Evolutionary conservation across 2,329 filamentous ascomycete genomes (phyloP).

Genomic region (Cordyceps militaris): DNA sequence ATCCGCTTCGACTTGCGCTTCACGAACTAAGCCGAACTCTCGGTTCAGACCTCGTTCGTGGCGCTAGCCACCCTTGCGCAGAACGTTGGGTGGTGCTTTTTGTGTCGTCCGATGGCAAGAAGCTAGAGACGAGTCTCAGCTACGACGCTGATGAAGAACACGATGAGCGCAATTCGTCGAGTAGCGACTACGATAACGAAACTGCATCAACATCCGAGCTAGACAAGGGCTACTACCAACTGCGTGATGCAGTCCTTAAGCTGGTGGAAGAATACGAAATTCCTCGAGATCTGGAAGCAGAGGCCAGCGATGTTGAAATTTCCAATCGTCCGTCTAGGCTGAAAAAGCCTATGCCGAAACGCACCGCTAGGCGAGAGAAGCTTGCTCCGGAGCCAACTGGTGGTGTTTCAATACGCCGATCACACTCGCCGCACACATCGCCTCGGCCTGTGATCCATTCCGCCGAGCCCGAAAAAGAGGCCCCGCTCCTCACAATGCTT

Average conservation of each 20-base stretch:
- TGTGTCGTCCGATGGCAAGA: constrained; percentile 64
- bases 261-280: constrained; percentile 79
- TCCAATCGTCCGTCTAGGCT: constrained; percentile 62
- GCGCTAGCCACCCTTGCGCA: constrained; percentile 68
- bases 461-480: constrained; percentile 26
- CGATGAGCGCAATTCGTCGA: constrained; percentile 50
- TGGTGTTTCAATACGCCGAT: constrained; percentile 1
- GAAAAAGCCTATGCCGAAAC: constrained; percentile 54
- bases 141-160: constrained; percentile 62
- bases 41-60: constrained; percentile 56
- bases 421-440: neutral
- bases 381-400: constrained; percentile 7
- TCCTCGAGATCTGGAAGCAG: constrained; percentile 56
- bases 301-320: constrained; percentile 54
- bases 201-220: constrained; percentile 57
- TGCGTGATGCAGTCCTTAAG: constrained; percentile 73
- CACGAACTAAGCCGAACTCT: constrained; percentile 64
- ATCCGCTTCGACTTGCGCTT: constrained; percentile 57
- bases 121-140: constrained; percentile 62
- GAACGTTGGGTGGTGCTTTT: constrained; percentile 81
- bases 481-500: constrained; percentile 56
- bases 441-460: neutral
- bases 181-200: constrained; percentile 53
- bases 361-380: constrained; percentile 23
- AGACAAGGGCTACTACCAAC: constrained; percentile 71